Evolutionary conservation across 108 stramenopile genomes (phyloP).

Genomic region (Cyclotella atomus): DNA sequence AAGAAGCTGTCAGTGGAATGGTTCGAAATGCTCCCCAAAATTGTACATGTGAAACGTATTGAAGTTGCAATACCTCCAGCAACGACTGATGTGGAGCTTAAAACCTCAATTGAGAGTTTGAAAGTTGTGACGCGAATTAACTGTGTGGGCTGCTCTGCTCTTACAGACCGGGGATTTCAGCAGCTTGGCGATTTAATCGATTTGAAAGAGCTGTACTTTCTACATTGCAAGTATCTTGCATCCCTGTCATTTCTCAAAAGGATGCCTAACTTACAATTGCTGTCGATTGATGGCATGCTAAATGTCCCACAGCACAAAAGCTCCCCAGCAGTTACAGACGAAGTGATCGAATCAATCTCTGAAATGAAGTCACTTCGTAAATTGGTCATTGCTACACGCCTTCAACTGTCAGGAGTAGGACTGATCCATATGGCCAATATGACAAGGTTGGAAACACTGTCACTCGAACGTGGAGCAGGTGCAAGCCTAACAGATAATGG

Average conservation of each 20-base stretch:
- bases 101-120: slow-evolving; percentile 13
- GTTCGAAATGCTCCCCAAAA: slow-evolving; percentile 25
- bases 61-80: slow-evolving; percentile 35
- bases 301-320: slow-evolving; percentile 20
- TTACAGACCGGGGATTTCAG: slow-evolving; percentile 33
- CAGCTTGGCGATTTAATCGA: slow-evolving; percentile 22
- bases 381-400: slow-evolving; percentile 37
- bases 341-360: slow-evolving; percentile 23
- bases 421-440: slow-evolving; percentile 34
- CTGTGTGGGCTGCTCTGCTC: slow-evolving; percentile 36
- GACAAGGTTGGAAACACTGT: slow-evolving; percentile 38
- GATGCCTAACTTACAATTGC: slow-evolving; percentile 15
- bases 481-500: slow-evolving; percentile 41
- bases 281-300: slow-evolving; percentile 49
- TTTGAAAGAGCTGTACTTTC: slow-evolving; percentile 44
- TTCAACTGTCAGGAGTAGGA: slow-evolving; percentile 37
- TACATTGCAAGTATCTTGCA: slow-evolving; percentile 42
- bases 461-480: slow-evolving; percentile 46
- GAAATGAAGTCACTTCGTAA: slow-evolving; percentile 29
- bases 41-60: slow-evolving; percentile 22
- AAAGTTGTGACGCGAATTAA: slow-evolving; percentile 34
- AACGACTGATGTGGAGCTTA: slow-evolving; percentile 39
- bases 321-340: slow-evolving; percentile 36
- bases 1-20: slow-evolving; percentile 37
- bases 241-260: slow-evolving; percentile 36